phyloP scores from a whole-genome alignment of 2,329 filamentous ascomycete species.

The Neobulgaria alba region DNA sequence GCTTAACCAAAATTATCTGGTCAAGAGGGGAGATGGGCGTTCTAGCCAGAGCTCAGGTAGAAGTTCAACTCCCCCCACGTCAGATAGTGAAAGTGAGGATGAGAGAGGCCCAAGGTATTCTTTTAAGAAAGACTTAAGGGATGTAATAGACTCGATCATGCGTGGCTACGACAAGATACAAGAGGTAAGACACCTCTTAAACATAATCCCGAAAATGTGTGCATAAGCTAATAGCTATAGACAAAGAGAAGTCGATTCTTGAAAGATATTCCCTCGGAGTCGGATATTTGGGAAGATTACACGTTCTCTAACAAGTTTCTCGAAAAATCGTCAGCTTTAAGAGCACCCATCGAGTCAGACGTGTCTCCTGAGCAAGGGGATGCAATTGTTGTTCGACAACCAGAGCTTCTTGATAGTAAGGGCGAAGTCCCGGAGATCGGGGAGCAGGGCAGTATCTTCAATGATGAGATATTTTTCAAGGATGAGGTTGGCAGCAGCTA shows the following conservation, averaged over 20 bases:
- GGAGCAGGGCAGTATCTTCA: neutral
- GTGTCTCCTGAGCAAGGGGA: neutral
- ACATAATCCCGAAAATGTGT: no score
- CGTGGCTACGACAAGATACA: conserved; percentile 5
- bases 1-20: no score
- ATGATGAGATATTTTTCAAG: neutral
- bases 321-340: neutral
- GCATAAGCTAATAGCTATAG: neutral
- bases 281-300: neutral
- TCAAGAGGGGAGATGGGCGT: no score
- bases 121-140: conserved; percentile 3
- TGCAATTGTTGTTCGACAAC: neutral
- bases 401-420: neutral
- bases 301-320: neutral
- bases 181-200: neutral
- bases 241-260: neutral
- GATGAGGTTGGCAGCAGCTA: neutral
- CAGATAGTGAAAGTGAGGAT: neutral
- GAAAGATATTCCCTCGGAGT: neutral
- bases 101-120: neutral
- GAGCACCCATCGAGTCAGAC: no score
- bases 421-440: neutral
- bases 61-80: no score
- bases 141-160: conserved; percentile 10
- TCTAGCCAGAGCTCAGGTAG: no score